Evolutionary conservation across 2,329 filamentous ascomycete species (phyloP), one percentile per base, ranked within the genome.

Genomic region (Incumbomyces lentus): DNA sequence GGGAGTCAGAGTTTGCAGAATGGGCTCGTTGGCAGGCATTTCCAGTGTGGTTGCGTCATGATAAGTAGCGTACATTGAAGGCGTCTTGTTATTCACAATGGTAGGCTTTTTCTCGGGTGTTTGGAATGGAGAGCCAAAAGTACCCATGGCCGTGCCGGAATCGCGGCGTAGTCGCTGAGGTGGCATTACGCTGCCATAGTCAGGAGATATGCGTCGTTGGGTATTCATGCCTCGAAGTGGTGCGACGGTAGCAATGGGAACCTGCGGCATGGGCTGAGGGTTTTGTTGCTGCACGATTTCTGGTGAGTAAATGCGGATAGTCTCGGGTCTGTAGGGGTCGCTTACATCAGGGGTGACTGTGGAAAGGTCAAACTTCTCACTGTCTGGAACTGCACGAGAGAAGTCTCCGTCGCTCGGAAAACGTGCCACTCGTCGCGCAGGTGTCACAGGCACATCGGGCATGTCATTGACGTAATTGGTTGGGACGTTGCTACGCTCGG

Each of bases 231-330:
- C 39, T 39, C 40, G 40, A 19, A 57, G 32, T 30, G 55, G 55
- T 11, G 55, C 48, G 31, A 57, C 52, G 12, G 46, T 35, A 10
- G 54, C 44, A 17, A 44, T 44, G 6, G 44, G 36, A 10, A 34
- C 13, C 7, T 17, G 11, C 22, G 37, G 36, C n/a, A 40, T 32
- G 5, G 37, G 13, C 13, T 32, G 42, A 18, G 42, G 33, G 18
- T 37, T 31, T 38, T 45, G 33, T n/a, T 46, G 48, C 32, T 47
- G 45, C 12, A 49, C 41, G 3, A 64, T 58, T 33, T 58, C 57
- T 1, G 69, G 69, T 13, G 67, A 68, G 51, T 69, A 71, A 3
- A 72, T 63, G 43, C 62, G 65, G 50, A 72, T 72, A 50, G 64
- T 71, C 52, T 71, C 68, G 11, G 60, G 68, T 32, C 64, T 69